Base-by-base conservation (phyloP, 108 stramenopile genomes). In the Thalassiosira profunda region DNA sequence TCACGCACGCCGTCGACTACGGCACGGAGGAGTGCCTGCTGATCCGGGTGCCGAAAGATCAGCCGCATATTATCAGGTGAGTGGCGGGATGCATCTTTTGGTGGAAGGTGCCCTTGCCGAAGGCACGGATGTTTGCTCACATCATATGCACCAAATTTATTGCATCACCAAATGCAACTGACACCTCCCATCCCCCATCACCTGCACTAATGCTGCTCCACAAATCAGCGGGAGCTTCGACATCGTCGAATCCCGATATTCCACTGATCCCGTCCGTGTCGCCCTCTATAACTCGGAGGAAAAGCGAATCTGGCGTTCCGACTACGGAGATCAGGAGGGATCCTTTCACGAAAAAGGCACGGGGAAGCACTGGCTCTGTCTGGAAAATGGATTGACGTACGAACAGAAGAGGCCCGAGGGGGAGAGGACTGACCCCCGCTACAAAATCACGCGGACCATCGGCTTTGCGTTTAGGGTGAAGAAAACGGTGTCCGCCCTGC, bases 401-500 rank as follows among this genome's bases (percentile, higher is more conserved):
- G 53, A 62, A 42, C 37, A 26, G 0, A 5, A 57, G 2, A 45
- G 26, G 28, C 18, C 29, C 40, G 21, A 53, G 28, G 38, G 46
- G 7, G 26, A 52, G 18, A 54, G 38, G 0, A 9, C 49, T n/a
- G 38, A n/a, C 1, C 51, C 49, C 7, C 43, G 30, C 18, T 41
- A 58, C 56, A 34, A 60, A 55, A 38, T 61, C 14, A 44, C 74
- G 49, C 29, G 73, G 18, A 74, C 78, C 10, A 72, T 79, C 46
- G 78, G 78, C 45, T 79, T 79, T 69, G 37, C 72, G 3, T 8
- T 74, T 10, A 48, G 78, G 7, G 66, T 79, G 15, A 76, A 52
- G 45, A 60, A 54, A 46, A 40, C 2, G 28, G 38, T 6, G 23
- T 40, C 33, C 11, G 14, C 45, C n/a, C 4, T 49, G 45, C 28